Evolutionary conservation across 345 rosid species (phyloP).

Genomic region (Gynandropsis gynandra): DNA sequence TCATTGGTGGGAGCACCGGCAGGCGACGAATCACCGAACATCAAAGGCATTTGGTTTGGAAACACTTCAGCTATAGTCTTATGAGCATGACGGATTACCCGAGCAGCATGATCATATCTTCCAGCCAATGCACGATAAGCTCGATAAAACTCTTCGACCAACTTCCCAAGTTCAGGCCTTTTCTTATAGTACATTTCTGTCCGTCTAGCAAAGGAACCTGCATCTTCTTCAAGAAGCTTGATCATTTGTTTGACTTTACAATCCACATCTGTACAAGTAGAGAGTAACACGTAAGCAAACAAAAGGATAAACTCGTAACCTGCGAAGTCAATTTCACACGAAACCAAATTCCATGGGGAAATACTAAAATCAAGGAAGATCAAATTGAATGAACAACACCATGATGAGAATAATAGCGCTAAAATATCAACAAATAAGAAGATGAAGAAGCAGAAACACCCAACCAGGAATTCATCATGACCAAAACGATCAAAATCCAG

Average conservation of each 20-base stretch:
- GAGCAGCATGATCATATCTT: slow-evolving; percentile 95
- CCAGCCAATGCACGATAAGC: slow-evolving; percentile 97
- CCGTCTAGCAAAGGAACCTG: slow-evolving; percentile 95
- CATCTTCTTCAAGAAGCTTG: slow-evolving; percentile 96
- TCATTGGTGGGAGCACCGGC: slow-evolving; percentile 34
- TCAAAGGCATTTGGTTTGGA: slow-evolving; percentile 76
- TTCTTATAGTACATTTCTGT: slow-evolving; percentile 98
- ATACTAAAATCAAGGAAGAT: slow-evolving; percentile 6
- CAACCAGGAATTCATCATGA: not conserved
- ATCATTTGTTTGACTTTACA: slow-evolving; percentile 91
- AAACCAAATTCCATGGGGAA: slow-evolving; percentile 3
- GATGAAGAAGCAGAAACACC: not conserved
- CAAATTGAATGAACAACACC: not conserved
- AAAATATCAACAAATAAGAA: not conserved
- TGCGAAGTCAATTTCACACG: not conserved
- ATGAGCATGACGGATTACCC: slow-evolving; percentile 88
- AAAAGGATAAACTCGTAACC: not conserved
- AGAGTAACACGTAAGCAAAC: not conserved
- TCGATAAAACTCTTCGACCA: slow-evolving; percentile 97
- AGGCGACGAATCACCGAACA: slow-evolving; percentile 56
- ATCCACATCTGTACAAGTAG: slow-evolving; percentile 71
- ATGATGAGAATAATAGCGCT: not conserved
- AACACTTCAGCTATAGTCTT: slow-evolving; percentile 87
- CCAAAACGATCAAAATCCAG: not conserved
- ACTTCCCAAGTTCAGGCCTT: slow-evolving; percentile 93